Evolutionary conservation across 2,329 filamentous ascomycete genomes (phyloP), one percentile per base, ranked within the genome.

Genomic region (Coniochaeta prunicola): DNA sequence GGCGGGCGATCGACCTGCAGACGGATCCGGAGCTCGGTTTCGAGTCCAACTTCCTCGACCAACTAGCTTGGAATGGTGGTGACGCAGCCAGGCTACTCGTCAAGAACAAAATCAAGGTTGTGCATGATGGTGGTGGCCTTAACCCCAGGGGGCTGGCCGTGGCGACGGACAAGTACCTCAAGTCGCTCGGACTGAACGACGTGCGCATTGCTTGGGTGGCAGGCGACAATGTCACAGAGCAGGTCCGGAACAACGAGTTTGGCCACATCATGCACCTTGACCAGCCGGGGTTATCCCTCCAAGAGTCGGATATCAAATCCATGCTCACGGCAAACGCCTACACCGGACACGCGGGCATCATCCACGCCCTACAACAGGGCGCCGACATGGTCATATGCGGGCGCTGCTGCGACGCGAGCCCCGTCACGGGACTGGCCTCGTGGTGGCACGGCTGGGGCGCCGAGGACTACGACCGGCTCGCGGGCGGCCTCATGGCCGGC

Each of bases 71-170:
- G 19, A 36, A 56, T 40, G 60, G 58, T 26, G 40, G 54, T 24
- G 65, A 67, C 50, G 65, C 58, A 33, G 62, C 59, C 38, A 58
- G 62, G 34, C 36, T 64, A 8, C 59, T 68, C 13, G 62, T 60
- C 2, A 68, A 75, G 56, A 75, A 79, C 59, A 63, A 71, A 0
- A 81, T 83, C 68, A 79, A 78, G 61, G 72, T 83, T 9, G 71
- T 81, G 40, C 71, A 56, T 57, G 58, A 81, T 57, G 80, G 80
- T 8, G 81, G 81, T 2, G 78, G 77, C 2, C 72, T 79, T 13
- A 79, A 83, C 61, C 80, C 81, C 0, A 72, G 72, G 58, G 77
- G 74, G 0, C 65, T 84, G 13, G 76, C 78, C 1, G 61, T 74
- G 58, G 56, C 58, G 31, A 59, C 57, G 13, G 50, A 59, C 31